Evolutionary conservation across 495 filamentous ascomycete genomes (phyloP), one percentile per base, ranked within the genome.

Genomic region (Mytilinidion resinicola): DNA sequence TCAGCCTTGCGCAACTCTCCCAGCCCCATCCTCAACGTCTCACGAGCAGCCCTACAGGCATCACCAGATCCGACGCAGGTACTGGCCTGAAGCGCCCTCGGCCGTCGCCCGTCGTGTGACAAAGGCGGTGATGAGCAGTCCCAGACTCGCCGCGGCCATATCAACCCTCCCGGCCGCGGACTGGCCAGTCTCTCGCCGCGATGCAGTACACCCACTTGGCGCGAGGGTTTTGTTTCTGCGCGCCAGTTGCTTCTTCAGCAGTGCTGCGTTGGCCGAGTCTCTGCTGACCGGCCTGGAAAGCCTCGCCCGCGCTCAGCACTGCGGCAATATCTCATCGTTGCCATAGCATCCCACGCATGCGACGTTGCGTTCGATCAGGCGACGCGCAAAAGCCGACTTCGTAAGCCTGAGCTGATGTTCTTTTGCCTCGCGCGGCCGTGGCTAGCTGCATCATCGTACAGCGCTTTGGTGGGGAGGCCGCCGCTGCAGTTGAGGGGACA

Each of bases 261-360:
- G 6, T 30, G 2, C 8, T 12, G 46, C 19, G 46, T 25, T 25
- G 46, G 36, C 51, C 20, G 25, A 25, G 19, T n/a, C 21, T 34
- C 21, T 15, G 19, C 35, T 36, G 14, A 15, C 11, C 42, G 9
- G 41, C 25, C 17, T 1, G 30, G 53, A 36, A 47, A 43, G 41
- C 51, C 48, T 49, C 21, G 21, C 21, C 21, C 46, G 8, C 21
- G 12, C 14, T 25, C 9, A 19, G 4, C 19, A 6, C 14, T 30
- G 61, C 61, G 56, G 61, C 47, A 36, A 55, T 34, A 56, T 46
- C 33, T 30, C 61, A 46, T 15, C 51, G 34, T 11, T 36, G 19
- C 8, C 25, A n/a, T 33, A 9, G 46, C 55, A 56, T 56, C 56
- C 61, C 61, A 47, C 53, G 53, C 51, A 15, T 53, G 41, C 50